Base-by-base conservation (phyloP, 148 eudicot species). In the Spergularia bocconei region DNA sequence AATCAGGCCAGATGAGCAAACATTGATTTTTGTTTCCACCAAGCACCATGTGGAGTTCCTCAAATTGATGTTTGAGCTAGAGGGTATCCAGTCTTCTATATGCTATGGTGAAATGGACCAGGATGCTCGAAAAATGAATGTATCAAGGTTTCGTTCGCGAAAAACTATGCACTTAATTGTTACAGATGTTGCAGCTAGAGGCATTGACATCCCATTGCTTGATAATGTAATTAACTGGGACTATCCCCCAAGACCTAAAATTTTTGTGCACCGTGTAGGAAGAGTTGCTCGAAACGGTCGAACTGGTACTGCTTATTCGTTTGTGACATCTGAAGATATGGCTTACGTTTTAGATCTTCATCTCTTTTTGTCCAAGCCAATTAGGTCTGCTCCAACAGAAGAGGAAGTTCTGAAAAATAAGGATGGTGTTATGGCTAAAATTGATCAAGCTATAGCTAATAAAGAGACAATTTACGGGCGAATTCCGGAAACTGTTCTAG, bases 81-180 rank as follows among this genome's bases (percentile, higher is more conserved):
- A 91, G 81, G 94, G 96, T 63, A 89, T 95, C 74, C 87, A 85
- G 74, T 77, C 98, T 29, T 91, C 93, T 72, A 82, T 89, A 77
- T 92, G 98, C 78, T 91, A 95, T 68, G 96, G 99, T 69, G 92
- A 88, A 72, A 95, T 92, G 99, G 98, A 95, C 84, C 89, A 86
- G 70, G 98, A 90, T 71, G 99, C 97, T 77, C 84, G 98, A 33
- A 90, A 95, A 75, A 92, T 90, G 60, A 82, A 91, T 69, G 64
- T 88, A 55, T 84, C 89, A 55, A 87, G 75, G 81, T 95, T 95
- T 69, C 86, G 97, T 74, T 78, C 97, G 39, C 86, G 98, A 63
- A 92, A 87, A 86, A 92, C 94, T 52, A 95, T 89, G 94, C 50
- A 92, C 72, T 81, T 95, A 72, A 87, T 95, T 77, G 98, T 92